Evolutionary conservation across 148 eudicot species (phyloP), one percentile per base, ranked within the genome.

Genomic region (Persicaria maculosa): DNA sequence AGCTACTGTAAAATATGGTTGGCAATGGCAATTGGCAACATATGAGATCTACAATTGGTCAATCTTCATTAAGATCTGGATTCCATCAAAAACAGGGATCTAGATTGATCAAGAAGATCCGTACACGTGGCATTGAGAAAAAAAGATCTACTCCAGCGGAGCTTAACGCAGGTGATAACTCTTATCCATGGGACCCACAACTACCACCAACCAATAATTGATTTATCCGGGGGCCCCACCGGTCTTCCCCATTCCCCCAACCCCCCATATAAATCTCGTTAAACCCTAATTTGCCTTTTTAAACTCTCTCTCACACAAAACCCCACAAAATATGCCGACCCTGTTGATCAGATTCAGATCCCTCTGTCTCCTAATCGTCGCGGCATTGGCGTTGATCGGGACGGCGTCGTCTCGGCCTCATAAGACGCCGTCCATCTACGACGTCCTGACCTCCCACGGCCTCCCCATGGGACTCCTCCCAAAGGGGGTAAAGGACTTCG

Each of bases 401-500:
- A 36, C 46, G 17, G 11, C 46, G 70, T 31, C 17, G 68, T 40
- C 70, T 0, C 70, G 70, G 47, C 68, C 68, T 4, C 68, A 9
- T 14, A 14, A 17, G 50, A 31, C 64, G 43, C 43, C 80, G 5
- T 78, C 98, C 0, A 88, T 93, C 59, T 93, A 91, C 81, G 88
- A 86, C 14, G 87, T 74, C 0, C 81, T 93, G 7, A 80, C 68
- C 48, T 75, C 80, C 0, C 77, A 91, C 47, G 88, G 89, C 9
- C 47, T 93, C 9, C 98, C 98, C 2, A 88, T 81, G 76, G 98
- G 98, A 6, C 62, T 93, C n/a, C 75, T 93, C 4, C 98, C 98
- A 0, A 89, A 89, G 58, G 97, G 92, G 12, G 89, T 91, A 3
- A 82, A 45, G 8, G 78, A 84, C 19, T 93, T 75, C 68, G 73